Evolutionary conservation across 768 basidiomycete genomes (phyloP).

Genomic region (Pilatotrama ljubarskyi): DNA sequence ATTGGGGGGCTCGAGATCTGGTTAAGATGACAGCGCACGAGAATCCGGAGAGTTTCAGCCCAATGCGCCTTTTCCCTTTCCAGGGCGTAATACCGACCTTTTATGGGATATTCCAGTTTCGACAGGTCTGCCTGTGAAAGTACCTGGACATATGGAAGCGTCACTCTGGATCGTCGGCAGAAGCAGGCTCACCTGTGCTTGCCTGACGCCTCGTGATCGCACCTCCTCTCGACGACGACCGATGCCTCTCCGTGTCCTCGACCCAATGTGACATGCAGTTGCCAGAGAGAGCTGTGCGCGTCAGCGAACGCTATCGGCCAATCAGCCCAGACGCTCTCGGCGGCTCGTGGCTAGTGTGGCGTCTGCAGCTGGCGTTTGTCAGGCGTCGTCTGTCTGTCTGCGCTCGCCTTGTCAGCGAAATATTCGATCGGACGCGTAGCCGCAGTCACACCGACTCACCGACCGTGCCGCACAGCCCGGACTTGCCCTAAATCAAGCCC

Average conservation of each 20-base stretch:
- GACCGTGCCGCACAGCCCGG: constrained; percentile 22
- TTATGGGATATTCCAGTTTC: constrained; percentile 17
- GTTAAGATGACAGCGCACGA: constrained; percentile 16
- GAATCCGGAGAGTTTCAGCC: constrained; percentile 22
- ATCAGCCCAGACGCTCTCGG: background rate
- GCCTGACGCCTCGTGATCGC: constrained; percentile 17
- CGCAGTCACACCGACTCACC: constrained; percentile 18
- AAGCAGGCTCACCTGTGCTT: constrained; percentile 20
- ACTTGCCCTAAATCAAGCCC: constrained; percentile 22
- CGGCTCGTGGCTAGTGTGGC: background rate
- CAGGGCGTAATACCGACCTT: constrained; percentile 10
- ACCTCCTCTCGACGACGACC: constrained; percentile 13
- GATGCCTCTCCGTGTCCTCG: constrained; percentile 6
- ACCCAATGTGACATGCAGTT: constrained; percentile 5
- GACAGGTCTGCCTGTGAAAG: constrained; percentile 16
- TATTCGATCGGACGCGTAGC: constrained; percentile 18
- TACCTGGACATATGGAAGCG: constrained; percentile 15
- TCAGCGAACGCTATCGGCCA: constrained; percentile 12
- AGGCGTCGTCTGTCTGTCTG: constrained; percentile 8
- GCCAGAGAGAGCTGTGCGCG: background rate
- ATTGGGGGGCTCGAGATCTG: constrained; percentile 14
- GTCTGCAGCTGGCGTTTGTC: constrained; percentile 1
- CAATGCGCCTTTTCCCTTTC: constrained; percentile 17
- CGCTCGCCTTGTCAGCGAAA: constrained; percentile 16
- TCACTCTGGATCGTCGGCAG: constrained; percentile 24